Conservation (phyloP, 371 early-diverging fungal genomes). For the Batrachochytrium dendrobatidis region DNA sequence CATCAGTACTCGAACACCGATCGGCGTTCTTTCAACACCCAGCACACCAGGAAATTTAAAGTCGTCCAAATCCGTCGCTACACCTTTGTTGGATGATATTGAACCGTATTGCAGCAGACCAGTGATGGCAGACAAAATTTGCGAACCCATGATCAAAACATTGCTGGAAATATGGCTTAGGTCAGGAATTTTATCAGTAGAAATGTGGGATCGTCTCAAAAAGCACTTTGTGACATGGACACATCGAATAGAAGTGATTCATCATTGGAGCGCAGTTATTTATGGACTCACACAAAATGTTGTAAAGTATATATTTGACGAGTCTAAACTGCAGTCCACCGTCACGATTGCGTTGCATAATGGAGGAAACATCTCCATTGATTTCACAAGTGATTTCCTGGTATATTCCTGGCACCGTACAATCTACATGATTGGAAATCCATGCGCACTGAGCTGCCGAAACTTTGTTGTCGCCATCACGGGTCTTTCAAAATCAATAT, state of each 20-base stretch:
- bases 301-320: slow-evolving; percentile 54
- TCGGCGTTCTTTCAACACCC: no score
- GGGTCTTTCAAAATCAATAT: slow-evolving; percentile 58
- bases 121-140: slow-evolving; percentile 68
- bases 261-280: slow-evolving; percentile 61
- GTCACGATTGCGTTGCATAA: background rate
- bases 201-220: slow-evolving; percentile 69
- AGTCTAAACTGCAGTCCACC: background rate
- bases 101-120: slow-evolving; percentile 1
- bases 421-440: no score
- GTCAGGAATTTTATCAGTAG: slow-evolving; percentile 52
- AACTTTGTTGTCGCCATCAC: slow-evolving; percentile 60
- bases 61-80: no score
- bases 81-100: no score
- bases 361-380: slow-evolving; percentile 48
- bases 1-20: slow-evolving; percentile 17
- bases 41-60: no score
- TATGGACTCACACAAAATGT: slow-evolving; percentile 55
- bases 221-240: slow-evolving; percentile 59
- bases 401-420: slow-evolving; percentile 68
- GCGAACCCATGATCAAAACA: slow-evolving; percentile 57
- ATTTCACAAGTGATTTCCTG: slow-evolving; percentile 55
- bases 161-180: slow-evolving; percentile 70
- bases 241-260: slow-evolving; percentile 58
- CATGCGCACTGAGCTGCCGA: slow-evolving; percentile 48